These are phyloP conservation scores for Thielaviopsis ethacetica DNA, from an alignment of 2,329 filamentous ascomycete genomes.

Conservation along the genomic window DNA sequence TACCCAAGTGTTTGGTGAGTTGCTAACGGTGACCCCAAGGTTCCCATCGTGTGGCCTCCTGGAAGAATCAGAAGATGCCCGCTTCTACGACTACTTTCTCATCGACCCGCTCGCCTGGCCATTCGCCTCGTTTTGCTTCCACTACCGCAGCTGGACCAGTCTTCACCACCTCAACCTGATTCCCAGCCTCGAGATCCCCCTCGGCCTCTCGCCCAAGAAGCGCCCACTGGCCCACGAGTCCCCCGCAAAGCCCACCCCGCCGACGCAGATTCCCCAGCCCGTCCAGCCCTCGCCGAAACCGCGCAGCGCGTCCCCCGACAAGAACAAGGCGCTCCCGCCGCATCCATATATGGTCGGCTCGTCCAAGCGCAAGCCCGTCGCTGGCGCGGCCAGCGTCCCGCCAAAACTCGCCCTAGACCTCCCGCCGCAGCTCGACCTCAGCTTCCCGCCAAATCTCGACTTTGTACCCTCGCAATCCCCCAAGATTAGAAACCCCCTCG, in stretches of 20 bases:
- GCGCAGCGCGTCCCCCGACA: neutral
- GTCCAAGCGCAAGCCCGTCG: neutral
- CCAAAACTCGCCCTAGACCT: neutral
- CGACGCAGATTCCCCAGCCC: neutral
- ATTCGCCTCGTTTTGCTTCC: slow-evolving; percentile 36
- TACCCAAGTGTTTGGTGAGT: neutral
- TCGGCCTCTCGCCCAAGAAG: neutral
- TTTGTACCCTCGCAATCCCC: neutral
- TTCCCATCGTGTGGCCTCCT: slow-evolving; percentile 36
- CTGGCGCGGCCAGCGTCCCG: neutral
- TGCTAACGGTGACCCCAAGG: slow-evolving; percentile 19
- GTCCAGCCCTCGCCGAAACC: neutral
- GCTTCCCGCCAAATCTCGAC: neutral
- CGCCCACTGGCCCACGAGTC: neutral
- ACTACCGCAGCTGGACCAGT: slow-evolving; percentile 37
- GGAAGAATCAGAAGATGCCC: slow-evolving; percentile 31
- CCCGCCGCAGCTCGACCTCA: too few species aligned
- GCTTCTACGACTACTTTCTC: slow-evolving; percentile 36
- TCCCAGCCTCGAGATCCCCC: slow-evolving; percentile 15
- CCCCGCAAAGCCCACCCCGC: neutral
- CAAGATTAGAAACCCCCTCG: neutral
- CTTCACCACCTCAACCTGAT: slow-evolving; percentile 33
- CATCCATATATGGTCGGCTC: neutral
- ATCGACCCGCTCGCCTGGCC: slow-evolving; percentile 34
- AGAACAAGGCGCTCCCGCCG: neutral